Evolutionary conservation across 2,329 filamentous ascomycete species (phyloP).

Genomic region (Talaromyces amestolkiae): DNA sequence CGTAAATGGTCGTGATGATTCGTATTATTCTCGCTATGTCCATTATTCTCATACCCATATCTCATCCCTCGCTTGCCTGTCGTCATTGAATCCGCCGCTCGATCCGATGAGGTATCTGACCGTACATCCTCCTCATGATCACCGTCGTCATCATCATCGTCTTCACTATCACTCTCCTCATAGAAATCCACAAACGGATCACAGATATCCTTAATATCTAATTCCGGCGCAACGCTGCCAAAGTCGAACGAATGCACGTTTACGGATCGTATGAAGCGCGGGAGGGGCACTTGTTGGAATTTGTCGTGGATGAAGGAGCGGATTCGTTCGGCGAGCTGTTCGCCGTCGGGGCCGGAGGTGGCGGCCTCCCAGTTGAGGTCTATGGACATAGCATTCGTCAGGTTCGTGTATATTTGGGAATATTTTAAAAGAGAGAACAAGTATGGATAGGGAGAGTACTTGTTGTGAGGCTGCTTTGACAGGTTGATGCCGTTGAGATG

Average conservation of each 20-base stretch:
- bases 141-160: not conserved
- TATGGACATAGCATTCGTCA: conserved; percentile 73
- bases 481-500: not conserved
- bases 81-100: conserved; percentile 26
- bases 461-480: not conserved
- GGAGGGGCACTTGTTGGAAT: conserved; percentile 87
- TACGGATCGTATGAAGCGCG: conserved; percentile 95
- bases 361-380: conserved; percentile 95
- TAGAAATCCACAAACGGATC: conserved; percentile 96
- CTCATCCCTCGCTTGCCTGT: conserved; percentile 16
- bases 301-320: conserved; percentile 92
- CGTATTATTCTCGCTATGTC: conserved; percentile 17
- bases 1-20: conserved; percentile 32
- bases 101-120: conserved; percentile 35
- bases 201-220: conserved; percentile 95
- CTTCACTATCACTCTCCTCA: conserved; percentile 61
- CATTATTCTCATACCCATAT: conserved; percentile 10
- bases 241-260: conserved; percentile 94
- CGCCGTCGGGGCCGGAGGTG: conserved; percentile 83
- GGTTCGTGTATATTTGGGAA: too few species aligned
- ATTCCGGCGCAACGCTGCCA: conserved; percentile 73
- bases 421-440: too few species aligned
- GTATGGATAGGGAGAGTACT: too few species aligned
- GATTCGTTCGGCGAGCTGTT: conserved; percentile 78
- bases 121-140: conserved; percentile 44